Conservation (phyloP, 1,284 basidiomycete genomes). For the Tilletia horrida region DNA sequence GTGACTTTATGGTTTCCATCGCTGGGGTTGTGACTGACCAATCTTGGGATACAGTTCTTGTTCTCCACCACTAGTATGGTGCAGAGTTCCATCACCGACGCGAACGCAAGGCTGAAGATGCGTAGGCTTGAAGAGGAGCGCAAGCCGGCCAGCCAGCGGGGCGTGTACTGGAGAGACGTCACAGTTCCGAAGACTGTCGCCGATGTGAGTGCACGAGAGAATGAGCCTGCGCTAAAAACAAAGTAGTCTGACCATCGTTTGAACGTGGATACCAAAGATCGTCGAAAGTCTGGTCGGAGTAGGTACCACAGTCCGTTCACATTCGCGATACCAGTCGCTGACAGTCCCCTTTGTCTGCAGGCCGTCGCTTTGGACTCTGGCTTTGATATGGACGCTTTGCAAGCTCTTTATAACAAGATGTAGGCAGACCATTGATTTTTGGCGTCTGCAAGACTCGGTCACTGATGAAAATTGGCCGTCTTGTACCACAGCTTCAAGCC, state of each 20-base stretch:
- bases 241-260: neutral
- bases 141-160: neutral
- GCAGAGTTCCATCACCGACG: neutral
- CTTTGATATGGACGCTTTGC: conserved; percentile 6
- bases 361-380: conserved; percentile 12
- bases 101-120: neutral
- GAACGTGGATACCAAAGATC: neutral
- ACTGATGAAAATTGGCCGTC: neutral
- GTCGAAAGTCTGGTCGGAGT: conserved; percentile 14
- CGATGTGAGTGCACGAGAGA: conserved; percentile 3
- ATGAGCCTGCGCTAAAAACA: no score
- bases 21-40: neutral
- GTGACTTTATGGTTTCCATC: neutral
- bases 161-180: conserved; percentile 8
- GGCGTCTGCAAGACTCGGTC: neutral
- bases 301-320: neutral
- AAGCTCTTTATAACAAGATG: conserved; percentile 3
- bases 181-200: conserved; percentile 10
- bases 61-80: neutral
- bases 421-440: neutral
- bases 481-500: neutral
- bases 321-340: neutral
- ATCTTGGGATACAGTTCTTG: neutral
- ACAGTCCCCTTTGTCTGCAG: neutral
- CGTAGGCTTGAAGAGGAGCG: neutral